phyloP scores from a whole-genome alignment of 169 alveolate genomes.

The Ichthyophthirius multifiliis region DNA sequence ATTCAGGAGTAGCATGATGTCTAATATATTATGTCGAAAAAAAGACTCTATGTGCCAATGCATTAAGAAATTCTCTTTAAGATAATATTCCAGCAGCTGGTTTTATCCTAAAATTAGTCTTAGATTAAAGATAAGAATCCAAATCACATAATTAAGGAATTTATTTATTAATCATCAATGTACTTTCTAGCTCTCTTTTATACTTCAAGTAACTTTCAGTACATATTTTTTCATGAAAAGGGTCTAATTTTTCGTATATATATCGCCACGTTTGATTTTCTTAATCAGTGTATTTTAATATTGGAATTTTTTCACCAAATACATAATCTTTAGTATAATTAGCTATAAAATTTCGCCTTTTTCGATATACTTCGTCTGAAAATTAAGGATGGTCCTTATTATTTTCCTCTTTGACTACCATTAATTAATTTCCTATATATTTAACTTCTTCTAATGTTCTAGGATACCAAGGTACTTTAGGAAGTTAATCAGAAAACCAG shows the following conservation, averaged over 20 bases:
- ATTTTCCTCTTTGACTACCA: constrained; percentile 42
- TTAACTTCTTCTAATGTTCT: constrained; percentile 19
- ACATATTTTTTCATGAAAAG: constrained; percentile 16
- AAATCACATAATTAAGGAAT: constrained; percentile 64
- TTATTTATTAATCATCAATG: neutral
- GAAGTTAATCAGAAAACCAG: neutral
- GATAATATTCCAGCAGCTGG: constrained; percentile 83
- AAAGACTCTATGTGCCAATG: constrained; percentile 80
- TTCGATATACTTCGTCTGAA: constrained; percentile 38
- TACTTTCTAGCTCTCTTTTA: constrained; percentile 12
- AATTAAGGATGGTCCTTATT: constrained; percentile 43
- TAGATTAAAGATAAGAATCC: constrained; percentile 41
- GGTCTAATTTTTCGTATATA: constrained; percentile 21
- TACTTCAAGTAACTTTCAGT: constrained; percentile 20
- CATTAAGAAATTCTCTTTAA: constrained; percentile 84
- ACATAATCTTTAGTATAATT: constrained; percentile 13
- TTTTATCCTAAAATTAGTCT: constrained; percentile 80
- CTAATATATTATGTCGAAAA: constrained; percentile 82
- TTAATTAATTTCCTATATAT: constrained; percentile 31
- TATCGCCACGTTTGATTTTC: constrained; percentile 31
- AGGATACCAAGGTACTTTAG: constrained; percentile 64
- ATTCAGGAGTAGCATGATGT: constrained; percentile 79
- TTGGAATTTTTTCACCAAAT: constrained; percentile 39
- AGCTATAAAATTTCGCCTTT: constrained; percentile 41
- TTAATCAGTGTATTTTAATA: constrained; percentile 31